These are phyloP conservation scores for Neurospora sp. DNA, from an alignment of 495 filamentous ascomycete species.

Conservation along the genomic window DNA sequence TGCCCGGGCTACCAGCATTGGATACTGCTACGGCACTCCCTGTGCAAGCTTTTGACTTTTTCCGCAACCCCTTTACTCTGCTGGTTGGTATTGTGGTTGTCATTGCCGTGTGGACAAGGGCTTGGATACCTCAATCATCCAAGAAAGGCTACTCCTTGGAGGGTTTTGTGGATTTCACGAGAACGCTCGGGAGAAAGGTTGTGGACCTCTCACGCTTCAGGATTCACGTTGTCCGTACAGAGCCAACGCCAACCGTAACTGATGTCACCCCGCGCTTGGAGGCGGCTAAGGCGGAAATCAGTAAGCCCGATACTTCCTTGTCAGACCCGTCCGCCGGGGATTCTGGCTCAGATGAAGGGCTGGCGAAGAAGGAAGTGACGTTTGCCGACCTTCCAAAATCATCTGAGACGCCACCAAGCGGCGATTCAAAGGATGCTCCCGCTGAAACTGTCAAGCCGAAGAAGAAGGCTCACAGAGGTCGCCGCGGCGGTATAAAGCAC, in stretches of 20 bases:
- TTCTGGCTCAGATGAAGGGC: neutral
- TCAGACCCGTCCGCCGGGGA: neutral
- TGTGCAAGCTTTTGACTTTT: constrained; percentile 7
- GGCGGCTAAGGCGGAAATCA: neutral
- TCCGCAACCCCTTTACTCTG: constrained; percentile 38
- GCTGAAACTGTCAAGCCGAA: constrained; percentile 44
- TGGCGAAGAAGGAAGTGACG: neutral
- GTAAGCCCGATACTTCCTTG: neutral
- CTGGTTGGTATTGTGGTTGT: constrained; percentile 24
- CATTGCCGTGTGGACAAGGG: neutral
- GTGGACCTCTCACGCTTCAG: neutral
- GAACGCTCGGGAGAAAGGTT: neutral
- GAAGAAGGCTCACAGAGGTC: constrained; percentile 74
- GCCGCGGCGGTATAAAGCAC: constrained; percentile 68
- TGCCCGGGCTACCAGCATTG: neutral
- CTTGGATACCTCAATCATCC: neutral
- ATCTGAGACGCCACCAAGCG: neutral
- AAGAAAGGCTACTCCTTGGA: neutral
- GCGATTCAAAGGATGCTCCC: constrained; percentile 23
- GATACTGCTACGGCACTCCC: neutral
- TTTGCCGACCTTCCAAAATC: constrained; percentile 5
- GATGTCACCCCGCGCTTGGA: neutral
- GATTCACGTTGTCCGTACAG: neutral
- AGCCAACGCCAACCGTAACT: neutral
- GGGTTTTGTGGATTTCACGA: neutral